Base-by-base conservation (phyloP, 2,329 filamentous ascomycete genomes). In the Coniochaeta sp. region DNA sequence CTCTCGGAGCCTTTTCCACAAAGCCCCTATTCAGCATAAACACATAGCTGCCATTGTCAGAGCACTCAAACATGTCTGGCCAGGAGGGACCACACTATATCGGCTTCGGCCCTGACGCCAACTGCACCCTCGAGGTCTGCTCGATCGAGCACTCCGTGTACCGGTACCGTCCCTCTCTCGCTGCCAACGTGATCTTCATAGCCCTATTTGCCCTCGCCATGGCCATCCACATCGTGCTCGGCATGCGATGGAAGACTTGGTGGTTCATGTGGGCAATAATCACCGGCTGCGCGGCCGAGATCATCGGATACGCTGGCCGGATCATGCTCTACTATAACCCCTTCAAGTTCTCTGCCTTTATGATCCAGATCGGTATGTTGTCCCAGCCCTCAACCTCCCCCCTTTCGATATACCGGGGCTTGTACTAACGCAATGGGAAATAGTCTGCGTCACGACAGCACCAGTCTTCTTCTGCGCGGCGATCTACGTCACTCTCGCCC, bases 401-500 rank as follows among this genome's bases (percentile, higher is more conserved):
- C 36, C 30, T 32, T 32, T 32, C 30, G 5, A 38, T 38, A 16
- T 12, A 14, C 16, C 36, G 6, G 36, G 36, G 4, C 36, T 8
- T 38, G 16, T 38, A 38, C 34, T 59, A 24, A 55, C 24, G n/a
- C 12, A 58, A 8, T 7, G 22, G 64, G 28, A 32, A 32, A 24
- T 57, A 84, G 80, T 82, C 62, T 86, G 83, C 70, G 76, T 89
- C 57, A 83, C 80, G 65, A 79, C 80, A 52, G 79, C 74, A 0
- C 80, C 80, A 10, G 81, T 83, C 59, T 85, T 83, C 70, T 79
- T 81, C 66, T 79, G 83, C 30, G 87, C 86, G 0, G 84, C 84
- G 61, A 85, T 89, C 67, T 90, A 89, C 69, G 80, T 89, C 59
- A 87, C 83, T 32, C 77, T 88, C 32, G 74, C 74, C n/a, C 68